Base-by-base conservation (phyloP, 139 green algal species). In the Asterochloris erici region DNA sequence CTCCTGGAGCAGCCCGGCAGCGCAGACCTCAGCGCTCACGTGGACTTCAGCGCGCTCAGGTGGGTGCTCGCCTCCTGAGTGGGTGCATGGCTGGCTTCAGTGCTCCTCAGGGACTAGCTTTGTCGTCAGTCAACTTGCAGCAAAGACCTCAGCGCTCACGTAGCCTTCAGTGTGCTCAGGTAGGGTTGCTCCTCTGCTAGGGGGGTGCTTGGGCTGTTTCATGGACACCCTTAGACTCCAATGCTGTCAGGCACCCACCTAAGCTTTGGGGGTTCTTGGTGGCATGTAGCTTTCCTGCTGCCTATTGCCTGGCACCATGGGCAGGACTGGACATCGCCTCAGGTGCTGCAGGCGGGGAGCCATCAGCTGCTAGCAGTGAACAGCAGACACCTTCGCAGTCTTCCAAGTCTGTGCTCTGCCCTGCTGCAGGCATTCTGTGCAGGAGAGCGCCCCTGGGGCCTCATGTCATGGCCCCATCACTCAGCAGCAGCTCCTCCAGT, bases 41-140 rank as follows among this genome's bases (percentile, higher is more conserved):
- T 99, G 23, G 97, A 99, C 89, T 99, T 98, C 80, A 81, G 63
- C 10, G 89, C 94, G 0, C 84, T 98, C 78, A 83, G 86, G 81
- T 85, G 76, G 14, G 12, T 66, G 6, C 28, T 60, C 15, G 9
- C 4, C 71, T 19, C 71, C 71, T 38, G 16, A 19, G n/a, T 28
- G 71, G 12, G 13, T 23, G 21, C 54, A 71, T 54, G 12, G 12
- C 21, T 21, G 54, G 76, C 60, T 38, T 62, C 63, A n/a, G 38
- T 54, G 38, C 38, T 54, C 38, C 38, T 6, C 38, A 54, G 6
- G 38, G 4, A 54, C 38, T 6, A 2, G 38, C 38, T 54, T 54
- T 54, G 38, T 54, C 6, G 38, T 54, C 38, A 54, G 38, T 54
- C 38, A 54, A 54, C 4, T 54, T 54, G 38, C 38, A 54, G 38